These are phyloP conservation scores for Vitis hybrid DNA, from an alignment of 177 flowering plant species.

Conservation along the genomic window DNA sequence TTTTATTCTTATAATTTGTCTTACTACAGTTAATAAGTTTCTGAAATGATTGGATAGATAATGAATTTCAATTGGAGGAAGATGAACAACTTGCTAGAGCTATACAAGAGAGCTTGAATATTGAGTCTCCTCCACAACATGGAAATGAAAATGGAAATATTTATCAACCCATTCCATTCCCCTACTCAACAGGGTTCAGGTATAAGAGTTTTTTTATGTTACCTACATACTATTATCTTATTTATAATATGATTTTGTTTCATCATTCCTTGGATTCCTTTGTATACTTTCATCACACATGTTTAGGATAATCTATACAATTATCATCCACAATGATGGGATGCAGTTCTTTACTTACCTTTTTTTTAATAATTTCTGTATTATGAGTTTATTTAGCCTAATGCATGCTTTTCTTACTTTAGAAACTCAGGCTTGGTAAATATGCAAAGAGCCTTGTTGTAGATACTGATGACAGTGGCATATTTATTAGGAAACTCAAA, in stretches of 20 bases:
- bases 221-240: not conserved
- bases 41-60: conserved; percentile 23
- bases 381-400: not conserved
- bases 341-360: too few species aligned
- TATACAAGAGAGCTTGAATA: conserved; percentile 55
- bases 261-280: not conserved
- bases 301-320: not conserved
- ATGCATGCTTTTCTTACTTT: not conserved
- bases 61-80: conserved; percentile 48
- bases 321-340: not conserved
- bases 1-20: not conserved
- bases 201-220: conserved; percentile 19
- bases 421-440: not conserved
- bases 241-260: not conserved
- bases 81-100: conserved; percentile 75
- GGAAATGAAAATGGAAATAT: conserved; percentile 37
- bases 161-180: conserved; percentile 50
- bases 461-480: not conserved
- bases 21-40: not conserved
- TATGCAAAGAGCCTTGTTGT: not conserved
- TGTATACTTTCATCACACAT: not conserved
- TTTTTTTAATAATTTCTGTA: too few species aligned
- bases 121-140: conserved; percentile 40
- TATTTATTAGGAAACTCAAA: not conserved
- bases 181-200: conserved; percentile 71